These are phyloP conservation scores for Marasmius tenuissimus DNA, from an alignment of 1,284 basidiomycete genomes.

Conservation along the genomic window DNA sequence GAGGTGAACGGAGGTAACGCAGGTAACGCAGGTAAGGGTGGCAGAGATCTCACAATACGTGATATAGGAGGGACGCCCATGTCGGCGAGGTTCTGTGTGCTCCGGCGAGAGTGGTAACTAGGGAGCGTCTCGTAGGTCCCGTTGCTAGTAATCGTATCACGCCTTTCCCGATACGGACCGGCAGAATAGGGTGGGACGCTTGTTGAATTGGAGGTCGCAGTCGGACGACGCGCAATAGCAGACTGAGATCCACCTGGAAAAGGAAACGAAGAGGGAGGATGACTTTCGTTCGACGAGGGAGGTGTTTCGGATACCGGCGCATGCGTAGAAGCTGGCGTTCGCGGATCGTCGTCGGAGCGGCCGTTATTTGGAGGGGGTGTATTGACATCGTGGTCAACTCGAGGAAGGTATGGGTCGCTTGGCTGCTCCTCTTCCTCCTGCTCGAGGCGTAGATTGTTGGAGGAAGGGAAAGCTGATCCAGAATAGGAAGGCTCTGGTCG, in stretches of 20 bases:
- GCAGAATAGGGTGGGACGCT: not conserved
- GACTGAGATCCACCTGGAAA: not conserved
- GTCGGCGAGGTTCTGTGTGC: not conserved
- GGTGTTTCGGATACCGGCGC: too few relatives aligned
- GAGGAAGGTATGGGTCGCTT: too few relatives aligned
- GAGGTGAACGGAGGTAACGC: not conserved
- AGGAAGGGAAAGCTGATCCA: too few relatives aligned
- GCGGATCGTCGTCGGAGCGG: too few relatives aligned
- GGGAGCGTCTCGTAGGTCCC: not conserved
- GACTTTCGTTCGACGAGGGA: too few relatives aligned
- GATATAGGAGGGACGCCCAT: not conserved
- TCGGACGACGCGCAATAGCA: not conserved
- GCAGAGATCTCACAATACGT: not conserved
- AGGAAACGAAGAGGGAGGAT: too few relatives aligned
- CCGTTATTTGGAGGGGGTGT: too few relatives aligned
- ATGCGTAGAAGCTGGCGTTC: too few relatives aligned
- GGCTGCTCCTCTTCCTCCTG: too few relatives aligned
- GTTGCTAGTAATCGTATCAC: not conserved
- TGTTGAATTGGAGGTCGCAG: not conserved
- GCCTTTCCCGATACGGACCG: not conserved
- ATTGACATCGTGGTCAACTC: too few relatives aligned
- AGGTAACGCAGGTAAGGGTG: not conserved
- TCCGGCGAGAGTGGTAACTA: not conserved
- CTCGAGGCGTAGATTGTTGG: too few relatives aligned
- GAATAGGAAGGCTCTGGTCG: too few relatives aligned